phyloP scores from a whole-genome alignment of 2,329 filamentous ascomycete genomes.

The Stachybotrys elegans region DNA sequence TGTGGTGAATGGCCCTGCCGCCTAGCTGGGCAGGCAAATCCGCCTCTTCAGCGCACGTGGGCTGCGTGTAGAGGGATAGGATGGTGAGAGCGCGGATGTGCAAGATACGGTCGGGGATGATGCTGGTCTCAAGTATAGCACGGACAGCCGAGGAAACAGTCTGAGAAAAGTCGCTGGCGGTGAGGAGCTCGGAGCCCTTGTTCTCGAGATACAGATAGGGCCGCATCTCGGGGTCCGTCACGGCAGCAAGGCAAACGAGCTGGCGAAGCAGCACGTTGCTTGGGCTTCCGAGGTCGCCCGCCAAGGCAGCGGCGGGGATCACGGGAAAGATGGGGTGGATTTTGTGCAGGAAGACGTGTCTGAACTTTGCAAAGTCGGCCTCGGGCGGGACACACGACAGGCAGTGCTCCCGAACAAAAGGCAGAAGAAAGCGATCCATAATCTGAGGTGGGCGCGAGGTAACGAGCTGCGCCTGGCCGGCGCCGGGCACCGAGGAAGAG shows the following conservation, averaged over 20 bases:
- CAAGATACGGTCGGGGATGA: constrained; percentile 49
- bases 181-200: constrained; percentile 30
- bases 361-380: constrained; percentile 39
- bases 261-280: constrained; percentile 44
- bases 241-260: constrained; percentile 50
- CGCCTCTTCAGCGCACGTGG: constrained; percentile 45
- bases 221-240: constrained; percentile 40
- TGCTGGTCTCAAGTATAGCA: constrained; percentile 45
- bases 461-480: constrained; percentile 30
- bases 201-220: constrained; percentile 39
- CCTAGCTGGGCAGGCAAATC: constrained; percentile 50
- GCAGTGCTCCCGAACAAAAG: constrained; percentile 40
- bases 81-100: constrained; percentile 50
- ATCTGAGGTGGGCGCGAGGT: constrained; percentile 30
- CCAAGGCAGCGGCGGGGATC: constrained; percentile 33
- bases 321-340: constrained; percentile 52
- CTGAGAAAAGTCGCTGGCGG: constrained; percentile 43
- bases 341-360: constrained; percentile 42
- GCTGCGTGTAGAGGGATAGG: constrained; percentile 56
- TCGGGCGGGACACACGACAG: constrained; percentile 42
- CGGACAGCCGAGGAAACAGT: constrained; percentile 43
- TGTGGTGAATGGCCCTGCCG: constrained; percentile 50
- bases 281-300: constrained; percentile 23
- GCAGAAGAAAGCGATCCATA: constrained; percentile 34
- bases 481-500: constrained; percentile 16